These are phyloP conservation scores for Leishmania amazonensis DNA, from an alignment of 208 protist species.

Conservation along the genomic window DNA sequence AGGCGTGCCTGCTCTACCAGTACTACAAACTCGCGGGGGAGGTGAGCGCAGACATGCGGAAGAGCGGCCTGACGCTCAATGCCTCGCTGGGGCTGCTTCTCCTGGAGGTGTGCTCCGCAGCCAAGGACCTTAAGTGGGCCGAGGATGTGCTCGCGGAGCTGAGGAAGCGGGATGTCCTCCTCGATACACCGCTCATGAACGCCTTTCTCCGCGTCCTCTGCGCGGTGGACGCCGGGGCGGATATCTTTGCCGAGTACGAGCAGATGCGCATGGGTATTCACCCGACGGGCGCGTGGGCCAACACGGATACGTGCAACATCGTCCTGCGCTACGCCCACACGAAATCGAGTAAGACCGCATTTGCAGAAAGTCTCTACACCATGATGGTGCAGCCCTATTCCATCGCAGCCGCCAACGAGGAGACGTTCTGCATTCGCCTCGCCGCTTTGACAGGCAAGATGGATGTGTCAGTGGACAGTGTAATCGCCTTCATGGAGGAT, in stretches of 20 bases:
- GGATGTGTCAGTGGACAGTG: slow-evolving; percentile 37
- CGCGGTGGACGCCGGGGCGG: slow-evolving; percentile 37
- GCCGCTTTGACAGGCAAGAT: slow-evolving; percentile 33
- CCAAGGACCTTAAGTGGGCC: slow-evolving; percentile 47
- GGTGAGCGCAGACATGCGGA: slow-evolving; percentile 52
- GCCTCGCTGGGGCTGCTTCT: slow-evolving; percentile 55
- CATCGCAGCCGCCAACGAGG: slow-evolving; percentile 53
- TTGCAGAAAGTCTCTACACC: slow-evolving; percentile 22
- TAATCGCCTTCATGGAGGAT: slow-evolving; percentile 27
- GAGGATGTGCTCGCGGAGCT: slow-evolving; percentile 61
- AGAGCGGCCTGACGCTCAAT: slow-evolving; percentile 35
- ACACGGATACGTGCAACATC: slow-evolving; percentile 81
- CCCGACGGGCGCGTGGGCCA: slow-evolving; percentile 51
- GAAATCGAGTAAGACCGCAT: slow-evolving; percentile 22
- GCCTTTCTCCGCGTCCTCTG: slow-evolving; percentile 77
- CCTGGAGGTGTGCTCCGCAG: slow-evolving; percentile 50
- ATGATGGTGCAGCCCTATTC: slow-evolving; percentile 35
- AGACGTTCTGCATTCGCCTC: slow-evolving; percentile 77
- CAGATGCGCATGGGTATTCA: slow-evolving; percentile 77
- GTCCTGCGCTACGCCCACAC: slow-evolving; percentile 51
- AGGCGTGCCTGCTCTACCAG: slow-evolving; percentile 47
- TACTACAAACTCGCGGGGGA: slow-evolving; percentile 42
- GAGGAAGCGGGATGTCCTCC: slow-evolving; percentile 31
- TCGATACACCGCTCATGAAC: slow-evolving; percentile 75
- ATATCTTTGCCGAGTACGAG: slow-evolving; percentile 51